Evolutionary conservation across 805 yeast genomes (phyloP).

Genomic region (Wickerhamiella azyma): DNA sequence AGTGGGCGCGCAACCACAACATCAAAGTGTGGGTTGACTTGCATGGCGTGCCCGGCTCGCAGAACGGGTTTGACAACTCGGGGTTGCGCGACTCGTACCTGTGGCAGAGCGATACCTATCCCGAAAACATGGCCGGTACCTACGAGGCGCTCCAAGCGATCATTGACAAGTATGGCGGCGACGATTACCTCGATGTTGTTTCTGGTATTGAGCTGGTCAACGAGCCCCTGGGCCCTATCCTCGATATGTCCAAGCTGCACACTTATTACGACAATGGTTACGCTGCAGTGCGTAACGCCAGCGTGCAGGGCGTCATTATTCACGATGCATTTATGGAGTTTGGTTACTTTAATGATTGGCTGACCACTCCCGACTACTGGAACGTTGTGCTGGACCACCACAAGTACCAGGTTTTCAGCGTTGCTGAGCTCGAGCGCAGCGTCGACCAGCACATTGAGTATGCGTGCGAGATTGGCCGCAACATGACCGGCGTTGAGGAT

Average conservation of each 20-base stretch:
- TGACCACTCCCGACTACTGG: constrained; percentile 31
- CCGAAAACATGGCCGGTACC: constrained; percentile 40
- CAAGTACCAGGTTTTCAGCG: constrained; percentile 73
- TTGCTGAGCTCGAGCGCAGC: constrained; percentile 41
- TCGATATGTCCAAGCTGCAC: constrained; percentile 45
- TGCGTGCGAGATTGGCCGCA: constrained; percentile 40
- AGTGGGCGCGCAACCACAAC: constrained; percentile 51
- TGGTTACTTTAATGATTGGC: constrained; percentile 48
- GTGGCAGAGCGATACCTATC: constrained; percentile 37
- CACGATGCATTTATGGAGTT: constrained; percentile 70
- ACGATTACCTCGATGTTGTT: constrained; percentile 53
- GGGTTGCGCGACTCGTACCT: constrained; percentile 54
- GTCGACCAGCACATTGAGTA: constrained; percentile 48
- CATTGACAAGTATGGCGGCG: constrained; percentile 48
- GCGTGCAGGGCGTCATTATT: constrained; percentile 43
- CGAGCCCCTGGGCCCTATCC: constrained; percentile 71
- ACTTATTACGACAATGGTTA: constrained; percentile 53
- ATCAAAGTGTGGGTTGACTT: constrained; percentile 80
- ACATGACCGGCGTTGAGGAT: constrained; percentile 32
- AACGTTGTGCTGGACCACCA: constrained; percentile 78
- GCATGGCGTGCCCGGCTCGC: constrained; percentile 96
- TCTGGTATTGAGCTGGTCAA: constrained; percentile 75
- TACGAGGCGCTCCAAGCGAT: constrained; percentile 41
- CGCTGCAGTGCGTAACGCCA: constrained; percentile 41
- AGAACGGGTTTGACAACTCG: constrained; percentile 90